phyloP scores from a whole-genome alignment of 2,329 filamentous ascomycete species.

The Alternaria sp. region DNA sequence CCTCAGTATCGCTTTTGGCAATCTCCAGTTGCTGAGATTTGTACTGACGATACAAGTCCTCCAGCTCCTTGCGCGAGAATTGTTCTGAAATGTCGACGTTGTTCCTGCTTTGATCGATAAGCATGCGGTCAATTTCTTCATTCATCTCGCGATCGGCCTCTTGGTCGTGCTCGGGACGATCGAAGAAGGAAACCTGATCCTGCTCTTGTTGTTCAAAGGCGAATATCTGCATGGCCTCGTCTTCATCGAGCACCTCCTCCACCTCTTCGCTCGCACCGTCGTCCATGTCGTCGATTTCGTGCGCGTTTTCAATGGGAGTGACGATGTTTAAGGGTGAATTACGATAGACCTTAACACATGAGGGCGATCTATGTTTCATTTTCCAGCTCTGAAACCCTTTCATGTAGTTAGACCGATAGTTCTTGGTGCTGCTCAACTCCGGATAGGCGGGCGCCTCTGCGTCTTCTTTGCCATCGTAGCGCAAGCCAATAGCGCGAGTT shows the following conservation, averaged over 20 bases:
- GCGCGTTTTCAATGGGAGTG: conserved; percentile 6
- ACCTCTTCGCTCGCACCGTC: neutral
- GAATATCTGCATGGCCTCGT: neutral
- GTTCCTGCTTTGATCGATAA: neutral
- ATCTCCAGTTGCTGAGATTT: conserved; percentile 6
- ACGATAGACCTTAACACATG: neutral
- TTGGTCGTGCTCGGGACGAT: neutral
- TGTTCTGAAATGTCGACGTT: neutral
- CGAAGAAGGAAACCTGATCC: neutral
- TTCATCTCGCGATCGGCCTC: neutral
- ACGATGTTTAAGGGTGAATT: conserved; percentile 2
- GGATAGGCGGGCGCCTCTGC: conserved; percentile 22
- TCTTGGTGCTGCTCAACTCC: conserved; percentile 12
- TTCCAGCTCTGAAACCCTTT: conserved; percentile 5
- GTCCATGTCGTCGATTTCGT: neutral
- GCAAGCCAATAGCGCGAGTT: neutral
- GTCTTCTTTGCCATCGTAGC: conserved; percentile 12
- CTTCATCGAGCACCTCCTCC: neutral
- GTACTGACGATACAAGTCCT: neutral
- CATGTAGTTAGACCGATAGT: conserved; percentile 13
- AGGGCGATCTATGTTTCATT: neutral
- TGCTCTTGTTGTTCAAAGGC: neutral
- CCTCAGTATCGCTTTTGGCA: neutral
- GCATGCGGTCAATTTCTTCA: conserved; percentile 1
- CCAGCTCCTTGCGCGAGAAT: conserved; percentile 4